Conservation (phyloP, 75 land plant species). For the Pseudotsuga menziesii region DNA sequence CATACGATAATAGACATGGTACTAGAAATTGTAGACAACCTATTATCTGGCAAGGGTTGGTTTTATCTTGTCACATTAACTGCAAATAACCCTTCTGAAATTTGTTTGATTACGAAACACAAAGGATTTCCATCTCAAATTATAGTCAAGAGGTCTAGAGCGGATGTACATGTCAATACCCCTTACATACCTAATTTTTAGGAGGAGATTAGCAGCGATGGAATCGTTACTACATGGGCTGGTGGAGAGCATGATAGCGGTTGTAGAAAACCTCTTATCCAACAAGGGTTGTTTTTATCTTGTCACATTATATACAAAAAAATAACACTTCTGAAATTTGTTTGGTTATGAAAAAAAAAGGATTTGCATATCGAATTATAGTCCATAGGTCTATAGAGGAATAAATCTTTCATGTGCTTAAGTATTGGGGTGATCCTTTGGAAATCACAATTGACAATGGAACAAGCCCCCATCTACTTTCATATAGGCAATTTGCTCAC, state of each 20-base stretch:
- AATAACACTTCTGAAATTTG: slow-evolving; percentile 87
- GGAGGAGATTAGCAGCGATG: slow-evolving; percentile 67
- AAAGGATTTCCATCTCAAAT: slow-evolving; percentile 84
- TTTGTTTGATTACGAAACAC: slow-evolving; percentile 73
- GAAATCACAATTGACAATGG: slow-evolving; percentile 4
- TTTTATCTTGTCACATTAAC: slow-evolving; percentile 83
- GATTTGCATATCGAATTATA: slow-evolving; percentile 73
- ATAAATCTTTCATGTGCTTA: slow-evolving; percentile 62
- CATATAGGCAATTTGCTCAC: slow-evolving; percentile 22
- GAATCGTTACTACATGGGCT: slow-evolving; percentile 89
- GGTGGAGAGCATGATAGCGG: slow-evolving; percentile 78
- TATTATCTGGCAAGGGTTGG: slow-evolving; percentile 82
- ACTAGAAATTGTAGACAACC: slow-evolving; percentile 56
- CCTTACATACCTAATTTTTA: slow-evolving; percentile 95
- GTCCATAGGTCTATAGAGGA: slow-evolving; percentile 72
- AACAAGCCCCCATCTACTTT: neutral
- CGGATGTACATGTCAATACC: slow-evolving; percentile 46
- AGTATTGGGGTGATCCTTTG: slow-evolving; percentile 62
- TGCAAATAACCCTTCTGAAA: slow-evolving; percentile 75
- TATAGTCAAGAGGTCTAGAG: slow-evolving; percentile 69
- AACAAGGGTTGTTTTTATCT: slow-evolving; percentile 75
- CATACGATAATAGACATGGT: slow-evolving; percentile 79
- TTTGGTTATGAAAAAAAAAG: slow-evolving; percentile 65
- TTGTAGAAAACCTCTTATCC: slow-evolving; percentile 66
- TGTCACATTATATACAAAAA: slow-evolving; percentile 68